These are phyloP conservation scores for Neoascochyta sp. DNA, from an alignment of 2,329 filamentous ascomycete genomes.

Conservation along the genomic window DNA sequence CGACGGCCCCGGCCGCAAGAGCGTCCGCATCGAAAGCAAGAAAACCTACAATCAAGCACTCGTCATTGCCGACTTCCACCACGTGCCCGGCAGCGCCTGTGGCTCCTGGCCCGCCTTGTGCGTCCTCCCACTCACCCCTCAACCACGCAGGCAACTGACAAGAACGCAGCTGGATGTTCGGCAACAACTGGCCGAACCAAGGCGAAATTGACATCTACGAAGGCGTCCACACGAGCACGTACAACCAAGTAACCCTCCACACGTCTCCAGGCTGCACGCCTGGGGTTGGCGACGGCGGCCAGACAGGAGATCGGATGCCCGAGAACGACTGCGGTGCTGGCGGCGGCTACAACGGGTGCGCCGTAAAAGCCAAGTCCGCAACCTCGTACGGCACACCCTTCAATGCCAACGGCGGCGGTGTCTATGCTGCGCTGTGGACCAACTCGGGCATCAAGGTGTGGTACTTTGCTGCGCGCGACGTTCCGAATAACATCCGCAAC, in stretches of 20 bases:
- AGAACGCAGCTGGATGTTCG: conserved; percentile 35
- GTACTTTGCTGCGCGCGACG: conserved; percentile 42
- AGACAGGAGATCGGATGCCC: conserved; percentile 26
- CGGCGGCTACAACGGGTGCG: conserved; percentile 35
- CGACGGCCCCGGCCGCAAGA: conserved; percentile 34
- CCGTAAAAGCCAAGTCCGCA: conserved; percentile 22
- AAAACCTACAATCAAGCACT: conserved; percentile 36
- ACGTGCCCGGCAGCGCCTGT: conserved; percentile 38
- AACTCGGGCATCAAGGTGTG: conserved; percentile 46
- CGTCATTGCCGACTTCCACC: conserved; percentile 41
- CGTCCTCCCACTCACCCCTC: not conserved
- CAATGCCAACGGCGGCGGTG: conserved; percentile 42
- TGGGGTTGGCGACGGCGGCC: conserved; percentile 29
- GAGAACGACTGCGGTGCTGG: conserved; percentile 37
- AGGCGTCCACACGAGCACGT: conserved; percentile 38
- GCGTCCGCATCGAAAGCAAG: conserved; percentile 38
- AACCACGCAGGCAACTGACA: conserved; percentile 6
- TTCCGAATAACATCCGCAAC: conserved; percentile 42
- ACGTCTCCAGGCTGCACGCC: conserved; percentile 35
- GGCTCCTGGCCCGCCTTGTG: conserved; percentile 42
- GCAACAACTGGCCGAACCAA: conserved; percentile 40
- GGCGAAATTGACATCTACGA: conserved; percentile 37
- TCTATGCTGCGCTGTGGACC: conserved; percentile 44
- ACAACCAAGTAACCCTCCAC: conserved; percentile 40
- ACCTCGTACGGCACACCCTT: conserved; percentile 39